Evolutionary conservation across 23 red algal genomes (phyloP).

Genomic region (Pyropia yezoensis): DNA sequence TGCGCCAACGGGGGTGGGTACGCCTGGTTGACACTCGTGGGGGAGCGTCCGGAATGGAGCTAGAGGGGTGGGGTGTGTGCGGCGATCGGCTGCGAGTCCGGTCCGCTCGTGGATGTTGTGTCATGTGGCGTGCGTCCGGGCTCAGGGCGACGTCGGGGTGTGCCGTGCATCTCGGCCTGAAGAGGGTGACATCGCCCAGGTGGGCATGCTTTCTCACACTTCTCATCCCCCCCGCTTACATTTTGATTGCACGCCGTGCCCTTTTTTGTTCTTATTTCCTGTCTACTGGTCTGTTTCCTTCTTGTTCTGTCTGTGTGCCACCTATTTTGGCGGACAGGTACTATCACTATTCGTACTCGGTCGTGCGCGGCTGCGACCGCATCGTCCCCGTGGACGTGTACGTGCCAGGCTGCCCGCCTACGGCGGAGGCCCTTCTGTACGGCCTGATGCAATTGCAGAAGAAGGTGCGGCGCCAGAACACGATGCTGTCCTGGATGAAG

Average conservation of each 20-base stretch:
- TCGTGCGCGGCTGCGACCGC: slow-evolving; percentile 95
- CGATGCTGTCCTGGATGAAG: slow-evolving; percentile 80
- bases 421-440: slow-evolving; percentile 73
- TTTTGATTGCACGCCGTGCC: too few relatives aligned
- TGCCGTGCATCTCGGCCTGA: too few relatives aligned
- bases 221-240: too few relatives aligned
- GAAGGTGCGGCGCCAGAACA: slow-evolving; percentile 93
- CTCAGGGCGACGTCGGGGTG: too few relatives aligned
- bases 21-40: slow-evolving; percentile 1
- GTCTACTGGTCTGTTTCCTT: too few relatives aligned
- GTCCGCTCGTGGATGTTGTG: slow-evolving; percentile 43
- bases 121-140: slow-evolving; percentile 35
- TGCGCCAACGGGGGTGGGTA: slow-evolving; percentile 98
- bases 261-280: too few relatives aligned
- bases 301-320: too few relatives aligned
- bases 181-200: too few relatives aligned
- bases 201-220: too few relatives aligned
- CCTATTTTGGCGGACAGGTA: slow-evolving; percentile 9
- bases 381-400: slow-evolving; percentile 99
- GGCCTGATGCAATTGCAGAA: slow-evolving; percentile 98
- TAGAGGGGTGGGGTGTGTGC: slow-evolving; percentile 3
- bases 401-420: slow-evolving; percentile 97
- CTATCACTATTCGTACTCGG: slow-evolving; percentile 98
- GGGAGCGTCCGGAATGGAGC: too few relatives aligned
- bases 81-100: slow-evolving; percentile 23